Base-by-base conservation (phyloP, 306 rosid genomes). In the Vicia sativa region DNA sequence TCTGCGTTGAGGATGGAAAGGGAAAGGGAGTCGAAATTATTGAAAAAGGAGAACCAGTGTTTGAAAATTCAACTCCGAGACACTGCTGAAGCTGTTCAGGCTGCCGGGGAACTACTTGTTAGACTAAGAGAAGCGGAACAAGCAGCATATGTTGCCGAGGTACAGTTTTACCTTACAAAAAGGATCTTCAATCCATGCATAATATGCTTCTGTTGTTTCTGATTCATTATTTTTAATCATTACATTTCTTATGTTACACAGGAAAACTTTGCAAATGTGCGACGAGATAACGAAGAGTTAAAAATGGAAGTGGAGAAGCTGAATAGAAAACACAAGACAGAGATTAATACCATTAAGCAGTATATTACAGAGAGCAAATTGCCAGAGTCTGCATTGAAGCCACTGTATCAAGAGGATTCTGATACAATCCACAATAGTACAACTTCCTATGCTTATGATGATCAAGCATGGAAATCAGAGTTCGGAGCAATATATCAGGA, bases 71-170 rank as follows among this genome's bases (percentile, higher is more conserved):
- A 90, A 78, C 97, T 90, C 38, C 76, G 96, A 69, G 99, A 95
- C 77, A 95, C 97, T 54, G 99, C 96, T 28, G 99, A 90, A 81
- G 99, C 99, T 49, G 97, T 95, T 52, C 99, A 95, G 77, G 97
- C 97, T 28, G 99, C 99, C 0, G 99, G 99, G 45, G 99, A 88
- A 69, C 87, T 95, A 54, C 99, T 95, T 61, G 97, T 85, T 46
- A 77, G 97, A 82, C 95, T 88, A 37, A 81, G 92, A 84, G 99
- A 95, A 82, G 89, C 99, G 45, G 99, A 90, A 62, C 84, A 90
- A 10, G 80, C 85, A 14, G 87, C 95, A 72, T 79, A 87, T 56
- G 69, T 77, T 76, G 89, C 95, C 53, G 91, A 90, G 97, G 97
- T 93, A 62, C 26, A 67, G 31, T 12, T 45, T 18, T 67, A 67